These are phyloP conservation scores for Aspergillus nidulans DNA, from an alignment of 495 filamentous ascomycete genomes.

Conservation along the genomic window DNA sequence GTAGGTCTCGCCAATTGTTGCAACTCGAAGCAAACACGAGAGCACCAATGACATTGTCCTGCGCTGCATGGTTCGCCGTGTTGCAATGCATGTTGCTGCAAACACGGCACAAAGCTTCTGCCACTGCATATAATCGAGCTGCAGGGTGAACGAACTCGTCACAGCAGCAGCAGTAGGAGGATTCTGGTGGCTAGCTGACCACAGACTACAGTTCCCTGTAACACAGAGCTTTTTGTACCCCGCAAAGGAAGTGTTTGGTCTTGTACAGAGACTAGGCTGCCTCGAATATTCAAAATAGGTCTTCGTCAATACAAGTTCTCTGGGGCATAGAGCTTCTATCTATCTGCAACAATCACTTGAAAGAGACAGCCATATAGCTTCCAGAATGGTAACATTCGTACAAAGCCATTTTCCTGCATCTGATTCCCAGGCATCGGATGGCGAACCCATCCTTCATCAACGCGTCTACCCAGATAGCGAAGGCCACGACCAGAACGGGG, in stretches of 20 bases:
- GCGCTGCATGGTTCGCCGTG: neutral
- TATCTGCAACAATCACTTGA: too few species aligned
- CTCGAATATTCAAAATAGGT: neutral
- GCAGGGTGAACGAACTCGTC: neutral
- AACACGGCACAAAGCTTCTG: neutral
- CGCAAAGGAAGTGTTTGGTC: neutral
- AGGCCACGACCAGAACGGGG: neutral
- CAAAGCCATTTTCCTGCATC: neutral
- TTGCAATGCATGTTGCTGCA: neutral
- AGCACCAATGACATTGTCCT: neutral
- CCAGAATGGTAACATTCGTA: neutral
- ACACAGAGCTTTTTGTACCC: neutral
- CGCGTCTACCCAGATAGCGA: neutral
- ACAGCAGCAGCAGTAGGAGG: neutral
- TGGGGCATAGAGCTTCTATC: too few species aligned
- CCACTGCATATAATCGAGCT: neutral
- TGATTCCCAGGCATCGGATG: neutral
- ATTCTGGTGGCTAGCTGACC: neutral
- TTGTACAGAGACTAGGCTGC: neutral
- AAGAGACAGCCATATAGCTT: too few species aligned
- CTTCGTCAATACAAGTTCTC: too few species aligned
- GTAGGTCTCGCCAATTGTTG: too few species aligned
- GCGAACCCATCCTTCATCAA: neutral
- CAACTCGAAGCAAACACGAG: neutral
- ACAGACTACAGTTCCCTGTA: neutral